phyloP scores from a whole-genome alignment of 306 rosid genomes.

The Quercus bicolor region DNA sequence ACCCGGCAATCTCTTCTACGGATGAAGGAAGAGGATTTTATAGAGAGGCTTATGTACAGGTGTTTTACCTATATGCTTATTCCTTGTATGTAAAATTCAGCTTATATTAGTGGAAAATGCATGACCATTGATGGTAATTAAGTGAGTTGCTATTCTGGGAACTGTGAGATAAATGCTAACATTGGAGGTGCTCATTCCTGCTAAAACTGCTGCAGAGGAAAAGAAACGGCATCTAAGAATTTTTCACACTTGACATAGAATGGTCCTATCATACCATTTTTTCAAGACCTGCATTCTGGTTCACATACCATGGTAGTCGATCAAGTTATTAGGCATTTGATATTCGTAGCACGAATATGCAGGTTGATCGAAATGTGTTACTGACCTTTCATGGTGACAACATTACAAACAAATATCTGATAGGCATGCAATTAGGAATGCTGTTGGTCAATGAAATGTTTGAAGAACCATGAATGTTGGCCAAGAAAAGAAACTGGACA shows the following conservation, averaged over 20 bases:
- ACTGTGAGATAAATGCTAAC: constrained; percentile 16
- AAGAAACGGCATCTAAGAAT: constrained; percentile 13
- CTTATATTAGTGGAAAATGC: constrained; percentile 23
- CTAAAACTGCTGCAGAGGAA: constrained; percentile 17
- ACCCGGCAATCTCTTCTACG: constrained; percentile 89
- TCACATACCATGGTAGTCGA: background rate
- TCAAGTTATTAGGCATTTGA: background rate
- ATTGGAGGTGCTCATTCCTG: constrained; percentile 13
- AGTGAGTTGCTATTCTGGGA: constrained; percentile 19
- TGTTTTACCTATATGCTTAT: constrained; percentile 40
- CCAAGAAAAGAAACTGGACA: background rate
- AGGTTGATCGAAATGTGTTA: background rate
- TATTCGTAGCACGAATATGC: background rate
- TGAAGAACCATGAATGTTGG: background rate
- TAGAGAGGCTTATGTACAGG: constrained; percentile 99
- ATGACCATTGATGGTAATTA: constrained; percentile 3
- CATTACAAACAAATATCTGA: background rate
- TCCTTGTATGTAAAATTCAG: constrained; percentile 25
- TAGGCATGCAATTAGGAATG: background rate
- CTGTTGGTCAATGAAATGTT: background rate
- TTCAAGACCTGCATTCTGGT: constrained; percentile 10
- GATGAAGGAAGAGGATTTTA: constrained; percentile 99
- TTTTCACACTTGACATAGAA: constrained; percentile 10
- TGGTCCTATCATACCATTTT: constrained; percentile 7
- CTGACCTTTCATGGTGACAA: background rate